Evolutionary conservation across 2,329 filamentous ascomycete species (phyloP).

Genomic region (Diaporthe sp.): DNA sequence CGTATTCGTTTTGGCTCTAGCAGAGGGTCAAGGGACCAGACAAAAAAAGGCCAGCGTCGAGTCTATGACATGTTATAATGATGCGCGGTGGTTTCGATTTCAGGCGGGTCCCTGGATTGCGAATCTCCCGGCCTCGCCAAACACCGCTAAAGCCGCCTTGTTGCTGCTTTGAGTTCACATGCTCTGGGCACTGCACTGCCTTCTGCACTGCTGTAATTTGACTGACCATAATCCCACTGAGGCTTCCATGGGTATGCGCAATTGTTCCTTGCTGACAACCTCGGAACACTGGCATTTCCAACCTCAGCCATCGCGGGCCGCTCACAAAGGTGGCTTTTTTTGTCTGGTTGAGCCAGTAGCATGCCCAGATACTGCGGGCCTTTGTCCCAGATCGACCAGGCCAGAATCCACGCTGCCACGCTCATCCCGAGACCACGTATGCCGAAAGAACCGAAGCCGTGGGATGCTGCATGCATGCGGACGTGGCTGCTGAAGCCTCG

Average conservation of each 20-base stretch:
- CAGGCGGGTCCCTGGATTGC: constrained; percentile 17
- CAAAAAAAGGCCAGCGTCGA: constrained; percentile 48
- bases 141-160: constrained; percentile 27
- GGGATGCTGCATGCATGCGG: neutral
- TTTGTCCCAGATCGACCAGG: neutral
- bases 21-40: constrained; percentile 51
- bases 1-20: constrained; percentile 44
- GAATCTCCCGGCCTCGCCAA: constrained; percentile 31
- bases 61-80: constrained; percentile 21
- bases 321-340: neutral
- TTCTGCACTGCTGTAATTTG: neutral
- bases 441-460: neutral
- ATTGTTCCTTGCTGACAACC: neutral
- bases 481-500: neutral
- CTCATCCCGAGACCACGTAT: neutral
- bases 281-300: neutral
- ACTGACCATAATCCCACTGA: neutral
- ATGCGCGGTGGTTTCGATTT: constrained; percentile 18
- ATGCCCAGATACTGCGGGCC: neutral
- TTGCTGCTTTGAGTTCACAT: neutral
- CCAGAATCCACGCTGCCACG: neutral
- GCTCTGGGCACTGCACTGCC: neutral
- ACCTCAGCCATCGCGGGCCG: constrained; percentile 4
- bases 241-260: neutral
- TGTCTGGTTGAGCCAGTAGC: neutral